Evolutionary conservation across 139 green algal species (phyloP).

Genomic region (Spirogloea muscicola): DNA sequence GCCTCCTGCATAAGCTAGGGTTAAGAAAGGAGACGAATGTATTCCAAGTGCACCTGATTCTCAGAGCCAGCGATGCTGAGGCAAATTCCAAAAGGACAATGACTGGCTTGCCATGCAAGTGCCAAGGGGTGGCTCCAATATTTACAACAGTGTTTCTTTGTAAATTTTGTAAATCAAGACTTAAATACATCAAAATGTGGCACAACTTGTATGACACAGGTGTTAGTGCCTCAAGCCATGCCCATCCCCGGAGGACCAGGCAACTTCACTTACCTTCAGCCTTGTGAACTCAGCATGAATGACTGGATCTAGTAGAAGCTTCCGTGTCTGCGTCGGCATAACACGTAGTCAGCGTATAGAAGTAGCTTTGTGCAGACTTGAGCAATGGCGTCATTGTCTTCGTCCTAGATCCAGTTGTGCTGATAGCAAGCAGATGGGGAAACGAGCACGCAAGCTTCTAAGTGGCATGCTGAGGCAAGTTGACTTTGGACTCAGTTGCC

Average conservation of each 20-base stretch:
- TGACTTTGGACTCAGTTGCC: no score
- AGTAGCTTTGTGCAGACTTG: not conserved
- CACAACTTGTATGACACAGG: no score
- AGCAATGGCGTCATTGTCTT: no score
- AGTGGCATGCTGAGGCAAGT: no score
- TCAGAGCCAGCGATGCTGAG: not conserved
- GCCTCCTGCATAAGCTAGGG: no score
- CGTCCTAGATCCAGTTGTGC: not conserved
- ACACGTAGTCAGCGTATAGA: not conserved
- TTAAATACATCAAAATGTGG: no score
- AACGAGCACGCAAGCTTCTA: not conserved
- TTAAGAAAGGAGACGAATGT: no score
- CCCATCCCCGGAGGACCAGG: not conserved
- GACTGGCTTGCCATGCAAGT: not conserved
- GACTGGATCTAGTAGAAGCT: conserved; percentile 71
- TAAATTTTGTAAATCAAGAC: no score
- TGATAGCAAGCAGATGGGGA: not conserved
- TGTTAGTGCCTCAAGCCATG: no score
- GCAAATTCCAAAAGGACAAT: not conserved
- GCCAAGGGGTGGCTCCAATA: not conserved
- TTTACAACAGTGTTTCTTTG: no score
- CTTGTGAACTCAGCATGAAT: conserved; percentile 62
- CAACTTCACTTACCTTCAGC: conserved; percentile 34
- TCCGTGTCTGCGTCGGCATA: conserved; percentile 28
- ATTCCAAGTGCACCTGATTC: no score